Evolutionary conservation across 805 yeast species (phyloP), one percentile per base, ranked within the genome.

Genomic region (Starmerella riodocensis): DNA sequence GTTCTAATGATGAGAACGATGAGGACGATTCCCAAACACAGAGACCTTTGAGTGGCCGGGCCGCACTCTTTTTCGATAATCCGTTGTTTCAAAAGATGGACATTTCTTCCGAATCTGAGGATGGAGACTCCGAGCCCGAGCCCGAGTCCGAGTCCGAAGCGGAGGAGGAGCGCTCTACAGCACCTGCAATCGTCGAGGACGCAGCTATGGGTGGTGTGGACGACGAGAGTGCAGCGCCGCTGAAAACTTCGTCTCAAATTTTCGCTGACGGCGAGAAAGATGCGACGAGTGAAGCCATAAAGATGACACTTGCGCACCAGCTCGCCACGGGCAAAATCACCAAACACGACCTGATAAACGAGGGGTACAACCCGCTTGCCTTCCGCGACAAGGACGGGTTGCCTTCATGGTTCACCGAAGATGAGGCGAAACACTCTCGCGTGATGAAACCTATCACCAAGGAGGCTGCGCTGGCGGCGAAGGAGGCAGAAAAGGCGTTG

Each of bases 341-440:
- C 36, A 85, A 78, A 56, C 78, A 82, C 52, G 94, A 85, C 54
- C 65, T 88, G 41, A 65, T 83, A n/a, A 84, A 85, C 53, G 96
- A 91, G 53, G 95, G 95, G 29, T 82, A 80, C 61, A 84, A 88
- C 60, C 76, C 83, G 59, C 82, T 84, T 50, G 75, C 97, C 2
- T 88, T 91, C 70, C 72, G 96, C 51, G 97, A 91, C 53, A 68
- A 65, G 32, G 96, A 86, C 22, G 84, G 85, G 12, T 66, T 91
- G 39, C 99, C 99, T 1, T 85, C 75, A n/a, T 91, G 99, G 99
- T 91, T 91, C 56, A 42, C 81, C 31, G 97, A 91, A 50, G 98
- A 91, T 50, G 99, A 91, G 59, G 74, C 71, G 55, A 67, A 66
- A 54, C 95, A 88, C 63, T 77, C 85, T 37, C 84, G 84, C 67